Conservation (phyloP, 371 early-diverging fungal genomes). For the Actinomortierella ambigua region DNA sequence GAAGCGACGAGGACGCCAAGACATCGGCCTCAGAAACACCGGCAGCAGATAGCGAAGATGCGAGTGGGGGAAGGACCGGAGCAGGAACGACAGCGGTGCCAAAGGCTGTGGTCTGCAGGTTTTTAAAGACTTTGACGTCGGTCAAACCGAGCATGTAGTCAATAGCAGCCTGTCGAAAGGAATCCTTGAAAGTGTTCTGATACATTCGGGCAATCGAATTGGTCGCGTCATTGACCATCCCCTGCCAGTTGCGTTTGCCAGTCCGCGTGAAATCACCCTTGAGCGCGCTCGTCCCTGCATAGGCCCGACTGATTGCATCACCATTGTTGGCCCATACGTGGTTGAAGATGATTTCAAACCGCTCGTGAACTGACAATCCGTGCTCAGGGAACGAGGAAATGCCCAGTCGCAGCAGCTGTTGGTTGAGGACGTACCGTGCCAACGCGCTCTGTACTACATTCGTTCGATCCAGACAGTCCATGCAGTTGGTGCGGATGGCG, state of each 20-base stretch:
- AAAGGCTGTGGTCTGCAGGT: constrained; percentile 42
- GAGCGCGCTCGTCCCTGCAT: constrained; percentile 74
- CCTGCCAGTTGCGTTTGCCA: constrained; percentile 70
- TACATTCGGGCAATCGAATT: constrained; percentile 75
- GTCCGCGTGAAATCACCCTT: constrained; percentile 76
- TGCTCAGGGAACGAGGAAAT: constrained; percentile 66
- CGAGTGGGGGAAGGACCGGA: constrained; percentile 18
- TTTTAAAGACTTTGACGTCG: constrained; percentile 45
- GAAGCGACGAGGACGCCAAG: too few species aligned
- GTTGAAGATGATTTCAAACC: constrained; percentile 66
- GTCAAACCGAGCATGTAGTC: constrained; percentile 50
- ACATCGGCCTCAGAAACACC: not conserved
- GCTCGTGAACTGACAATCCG: constrained; percentile 61
- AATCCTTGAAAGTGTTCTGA: constrained; percentile 72
- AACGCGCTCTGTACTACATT: constrained; percentile 97
- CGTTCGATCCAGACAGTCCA: constrained; percentile 99
- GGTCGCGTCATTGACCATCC: constrained; percentile 78
- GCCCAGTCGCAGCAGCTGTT: constrained; percentile 67
- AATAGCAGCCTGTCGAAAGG: constrained; percentile 54
- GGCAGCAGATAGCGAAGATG: not conserved
- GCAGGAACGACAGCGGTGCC: constrained; percentile 32
- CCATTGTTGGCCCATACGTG: constrained; percentile 76
- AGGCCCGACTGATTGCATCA: constrained; percentile 66
- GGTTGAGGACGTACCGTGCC: constrained; percentile 71
- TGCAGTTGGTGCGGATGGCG: constrained; percentile 98